Conservation (phyloP, 495 filamentous ascomycete species). For the Cairneyella variabilis region DNA sequence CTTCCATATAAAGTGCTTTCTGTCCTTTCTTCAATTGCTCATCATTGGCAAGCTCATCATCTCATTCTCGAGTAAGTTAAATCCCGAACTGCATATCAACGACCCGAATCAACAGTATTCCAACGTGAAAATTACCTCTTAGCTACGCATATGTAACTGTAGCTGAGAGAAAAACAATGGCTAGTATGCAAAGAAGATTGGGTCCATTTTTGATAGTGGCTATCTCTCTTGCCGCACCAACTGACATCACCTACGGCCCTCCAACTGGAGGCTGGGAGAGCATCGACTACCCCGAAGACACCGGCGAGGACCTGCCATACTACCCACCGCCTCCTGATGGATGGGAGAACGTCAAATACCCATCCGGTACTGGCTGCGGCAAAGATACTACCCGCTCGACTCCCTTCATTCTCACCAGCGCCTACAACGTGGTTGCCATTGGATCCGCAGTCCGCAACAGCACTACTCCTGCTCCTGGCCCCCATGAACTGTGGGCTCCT, state of each 20-base stretch:
- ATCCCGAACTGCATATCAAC: no score
- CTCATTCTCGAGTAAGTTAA: no score
- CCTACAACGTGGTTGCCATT: conserved; percentile 32
- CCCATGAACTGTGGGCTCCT: conserved; percentile 27
- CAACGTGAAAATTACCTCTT: no score
- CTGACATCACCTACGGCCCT: neutral
- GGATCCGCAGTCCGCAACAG: conserved; percentile 37
- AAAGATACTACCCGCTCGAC: neutral
- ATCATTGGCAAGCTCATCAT: no score
- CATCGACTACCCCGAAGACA: conserved; percentile 11
- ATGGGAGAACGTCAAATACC: conserved; percentile 16
- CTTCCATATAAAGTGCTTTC: no score
- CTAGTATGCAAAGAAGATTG: no score
- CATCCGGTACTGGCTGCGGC: conserved; percentile 6
- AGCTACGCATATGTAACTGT: no score
- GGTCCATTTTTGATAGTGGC: no score
- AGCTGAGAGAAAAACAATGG: no score
- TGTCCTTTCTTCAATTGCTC: no score
- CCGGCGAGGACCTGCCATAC: conserved; percentile 15
- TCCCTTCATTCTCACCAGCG: conserved; percentile 34
- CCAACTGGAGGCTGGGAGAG: conserved; percentile 5
- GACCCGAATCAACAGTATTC: no score
- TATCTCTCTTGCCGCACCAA: neutral
- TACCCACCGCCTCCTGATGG: conserved; percentile 16
- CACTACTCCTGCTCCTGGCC: conserved; percentile 21